These are phyloP conservation scores for Colletotrichum sp. DNA, from an alignment of 2,329 filamentous ascomycete genomes.

Conservation along the genomic window DNA sequence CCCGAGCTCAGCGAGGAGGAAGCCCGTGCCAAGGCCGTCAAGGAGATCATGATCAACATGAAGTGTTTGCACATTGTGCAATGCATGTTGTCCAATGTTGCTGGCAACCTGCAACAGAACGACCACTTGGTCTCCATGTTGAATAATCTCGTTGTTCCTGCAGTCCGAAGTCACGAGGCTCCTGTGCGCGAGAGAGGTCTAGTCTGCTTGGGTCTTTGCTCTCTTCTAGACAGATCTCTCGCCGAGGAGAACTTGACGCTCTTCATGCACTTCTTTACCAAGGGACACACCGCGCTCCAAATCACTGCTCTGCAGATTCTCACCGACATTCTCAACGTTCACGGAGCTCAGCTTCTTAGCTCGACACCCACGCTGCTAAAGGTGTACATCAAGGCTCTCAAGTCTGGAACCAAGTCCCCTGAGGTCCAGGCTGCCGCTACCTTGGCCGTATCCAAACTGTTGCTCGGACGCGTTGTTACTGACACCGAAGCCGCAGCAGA, in stretches of 20 bases:
- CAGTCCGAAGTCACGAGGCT: slow-evolving; percentile 90
- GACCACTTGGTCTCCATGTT: slow-evolving; percentile 95
- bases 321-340: slow-evolving; percentile 89
- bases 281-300: slow-evolving; percentile 88
- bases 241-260: slow-evolving; percentile 91
- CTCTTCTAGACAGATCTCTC: slow-evolving; percentile 87
- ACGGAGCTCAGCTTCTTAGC: slow-evolving; percentile 79
- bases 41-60: slow-evolving; percentile 96
- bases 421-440: slow-evolving; percentile 84
- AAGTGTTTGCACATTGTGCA: slow-evolving; percentile 97
- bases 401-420: slow-evolving; percentile 70
- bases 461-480: slow-evolving; percentile 80
- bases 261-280: slow-evolving; percentile 95
- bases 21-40: slow-evolving; percentile 76
- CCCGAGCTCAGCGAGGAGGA: slow-evolving; percentile 65
- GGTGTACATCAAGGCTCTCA: slow-evolving; percentile 83
- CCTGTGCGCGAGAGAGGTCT: slow-evolving; percentile 91
- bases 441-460: slow-evolving; percentile 82
- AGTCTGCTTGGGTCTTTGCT: slow-evolving; percentile 88
- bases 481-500: slow-evolving; percentile 71
- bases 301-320: slow-evolving; percentile 91
- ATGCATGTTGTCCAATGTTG: slow-evolving; percentile 94
- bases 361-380: slow-evolving; percentile 76
- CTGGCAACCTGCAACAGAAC: slow-evolving; percentile 86
- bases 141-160: slow-evolving; percentile 95